Evolutionary conservation across 192 early-diverging fungal genomes (phyloP), one percentile per base, ranked within the genome.

Genomic region (Lobosporangium transversale): DNA sequence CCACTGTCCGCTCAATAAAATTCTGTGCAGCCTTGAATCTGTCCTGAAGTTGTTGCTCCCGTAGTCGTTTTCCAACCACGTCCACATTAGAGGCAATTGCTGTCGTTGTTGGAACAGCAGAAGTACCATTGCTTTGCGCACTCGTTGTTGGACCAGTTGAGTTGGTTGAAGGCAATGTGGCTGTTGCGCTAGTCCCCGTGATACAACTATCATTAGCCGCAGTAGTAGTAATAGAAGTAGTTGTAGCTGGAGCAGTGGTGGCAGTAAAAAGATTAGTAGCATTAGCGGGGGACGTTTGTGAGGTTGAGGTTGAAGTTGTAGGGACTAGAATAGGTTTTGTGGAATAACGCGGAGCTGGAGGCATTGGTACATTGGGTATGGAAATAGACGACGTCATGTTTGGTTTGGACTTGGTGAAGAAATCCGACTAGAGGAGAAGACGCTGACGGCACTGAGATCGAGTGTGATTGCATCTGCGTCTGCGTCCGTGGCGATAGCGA

Each of bases 1-100:
- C 87, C 3, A 91, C 71, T 21, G 87, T 87, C 11, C 83, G 73
- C 40, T 91, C 88, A 30, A 93, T 85, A 62, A 89, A 93, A 42
- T 60, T 79, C 36, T 81, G 67, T 20, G 91, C 90, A 15, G 87
- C 87, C 62, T 84, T 81, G 54, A 89, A 81, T 73, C 90, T 86
- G 36, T 83, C 85, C 42, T 80, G 82, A 27, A 81, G 84, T 59
- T 90, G 85, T 69, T 85, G 84, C 23, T 84, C 87, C 32, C 87
- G 84, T 36, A 88, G 85, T 47, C 73, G 58, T 31, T 62, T 76
- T 21, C 73, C 73, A 15, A 53, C 73, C 17, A 67, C 6, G 59
- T 76, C 73, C 8, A 76, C 73, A n/a, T n/a, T n/a, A n/a, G n/a
- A n/a, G n/a, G n/a, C n/a, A n/a, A n/a, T n/a, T 0, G 73, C 47